Evolutionary conservation across 2,329 filamentous ascomycete species (phyloP), one percentile per base, ranked within the genome.

Genomic region (Cordyceps javanica): DNA sequence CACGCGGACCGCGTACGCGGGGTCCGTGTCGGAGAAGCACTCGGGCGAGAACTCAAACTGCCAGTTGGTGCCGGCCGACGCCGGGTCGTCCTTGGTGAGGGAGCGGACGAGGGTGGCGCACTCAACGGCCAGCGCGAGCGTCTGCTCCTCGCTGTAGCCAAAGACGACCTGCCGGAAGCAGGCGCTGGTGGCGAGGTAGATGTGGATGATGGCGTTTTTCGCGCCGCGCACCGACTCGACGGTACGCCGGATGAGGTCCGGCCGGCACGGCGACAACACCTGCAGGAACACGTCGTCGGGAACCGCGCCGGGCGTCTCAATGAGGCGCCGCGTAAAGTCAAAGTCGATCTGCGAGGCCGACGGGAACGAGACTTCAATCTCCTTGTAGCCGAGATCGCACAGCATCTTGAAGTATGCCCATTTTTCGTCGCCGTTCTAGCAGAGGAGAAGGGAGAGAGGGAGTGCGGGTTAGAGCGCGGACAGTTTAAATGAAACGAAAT

Each of bases 401-500:
- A 97, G 84, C 91, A 96, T 95, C 75, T 92, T 87, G 80, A 97
- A 97, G 80, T 92, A 97, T 61, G 81, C 80, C 85, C 89, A 94
- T 77, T 97, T 97, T 79, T 97, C 91, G 50, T 96, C 90, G 64
- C 91, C 91, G 69, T 91, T 94, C 90, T 94, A n/a, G n/a, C n/a
- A n/a, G n/a, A n/a, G n/a, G n/a, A n/a, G n/a, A n/a, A n/a, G n/a
- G n/a, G n/a, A n/a, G 34, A 13, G 9, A 8, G 7, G 46, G 9
- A 38, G 46, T 34, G 55, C 41, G 42, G 50, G 23, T 21, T 21
- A 23, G 32, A 36, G n/a, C n/a, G n/a, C n/a, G n/a, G n/a, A n/a
- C n/a, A n/a, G n/a, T n/a, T n/a, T n/a, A n/a, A n/a, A n/a, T n/a
- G n/a, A n/a, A n/a, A n/a, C n/a, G n/a, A n/a, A n/a, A n/a, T n/a